Evolutionary conservation across 1,284 basidiomycete genomes (phyloP), one percentile per base, ranked within the genome.

Genomic region (Mycosarcoma maydis): DNA sequence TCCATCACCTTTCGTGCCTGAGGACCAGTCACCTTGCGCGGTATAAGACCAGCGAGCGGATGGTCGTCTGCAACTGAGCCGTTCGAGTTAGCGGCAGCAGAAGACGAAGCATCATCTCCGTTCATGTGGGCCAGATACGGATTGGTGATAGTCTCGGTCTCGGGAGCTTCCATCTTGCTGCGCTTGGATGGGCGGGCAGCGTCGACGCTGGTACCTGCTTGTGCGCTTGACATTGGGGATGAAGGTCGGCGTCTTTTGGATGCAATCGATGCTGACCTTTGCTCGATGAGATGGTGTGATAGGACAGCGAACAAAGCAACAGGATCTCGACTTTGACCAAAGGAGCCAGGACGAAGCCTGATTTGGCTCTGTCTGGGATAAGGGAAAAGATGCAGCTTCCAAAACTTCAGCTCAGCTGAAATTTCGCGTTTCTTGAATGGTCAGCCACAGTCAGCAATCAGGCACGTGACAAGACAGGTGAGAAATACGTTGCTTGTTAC

Each of bases 1-100:
- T 91, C 89, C 87, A 94, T 85, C 36, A 90, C 90, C 52, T 84
- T 84, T 59, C 87, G 87, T 20, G 90, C 91, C 83, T 93, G 88
- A 6, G 85, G 83, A 6, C 87, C 89, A 0, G 84, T 87, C n/a
- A 94, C 90, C 70, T 87, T 88, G 57, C 92, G 85, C 1, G 91
- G 89, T 32, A 92, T 82, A 72, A 93, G 89, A 14, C 92, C 92
- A 76, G 86, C 87, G 7, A 95, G 83, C 7, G 91, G 90, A 22
- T 69, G 66, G 61, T 85, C 80, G n/a, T 71, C 59, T 7, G 52
- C 33, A 22, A 52, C 38, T 2, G 56, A 43, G n/a, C 47, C 49
- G 32, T 55, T 53, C 14, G 22, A 40, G 14, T 27, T 46, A 23
- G 43, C 50, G n/a, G 32, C 39, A 14, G 36, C 33, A 9, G 41